Evolutionary conservation across 352 stramenopile species (phyloP).

Genomic region (Pythium pyrilobum): DNA sequence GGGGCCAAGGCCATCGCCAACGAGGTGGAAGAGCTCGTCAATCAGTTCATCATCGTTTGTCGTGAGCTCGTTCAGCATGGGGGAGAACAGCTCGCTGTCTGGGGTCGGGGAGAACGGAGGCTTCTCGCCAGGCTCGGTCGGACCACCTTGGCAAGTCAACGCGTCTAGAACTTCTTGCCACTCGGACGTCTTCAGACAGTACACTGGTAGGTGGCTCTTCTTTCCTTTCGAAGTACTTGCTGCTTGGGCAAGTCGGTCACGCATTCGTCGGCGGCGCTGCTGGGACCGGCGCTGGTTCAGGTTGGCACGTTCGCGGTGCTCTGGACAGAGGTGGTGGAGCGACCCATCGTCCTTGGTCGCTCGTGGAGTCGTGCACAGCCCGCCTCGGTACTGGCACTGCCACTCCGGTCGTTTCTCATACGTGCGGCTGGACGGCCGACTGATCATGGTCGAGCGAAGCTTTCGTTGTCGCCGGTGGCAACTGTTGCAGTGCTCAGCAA

Average conservation of each 20-base stretch:
- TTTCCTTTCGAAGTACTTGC: background rate
- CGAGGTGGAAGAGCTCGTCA: background rate
- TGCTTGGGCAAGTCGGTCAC: background rate
- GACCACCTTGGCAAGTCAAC: no score
- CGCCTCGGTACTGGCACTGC: conserved; percentile 48
- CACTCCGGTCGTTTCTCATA: conserved; percentile 16
- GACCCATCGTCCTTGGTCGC: conserved; percentile 47
- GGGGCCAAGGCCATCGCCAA: no score
- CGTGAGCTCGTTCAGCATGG: background rate
- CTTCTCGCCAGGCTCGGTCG: no score
- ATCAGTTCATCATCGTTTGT: background rate
- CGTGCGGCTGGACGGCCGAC: no score
- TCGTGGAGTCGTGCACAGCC: conserved; percentile 37
- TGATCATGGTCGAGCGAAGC: no score
- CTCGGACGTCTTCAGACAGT: background rate
- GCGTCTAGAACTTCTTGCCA: background rate
- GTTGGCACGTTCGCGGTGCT: conserved; percentile 56
- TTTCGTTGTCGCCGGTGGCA: no score
- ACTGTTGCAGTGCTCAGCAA: no score
- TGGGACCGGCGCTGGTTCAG: conserved; percentile 38
- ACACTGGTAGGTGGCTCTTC: background rate
- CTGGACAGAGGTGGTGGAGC: conserved; percentile 55
- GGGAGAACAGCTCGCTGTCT: background rate
- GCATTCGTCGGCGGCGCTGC: conserved; percentile 25
- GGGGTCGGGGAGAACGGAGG: no score